Evolutionary conservation across 2,329 filamentous ascomycete genomes (phyloP).

Genomic region (Ploettnerulaceae sp.): DNA sequence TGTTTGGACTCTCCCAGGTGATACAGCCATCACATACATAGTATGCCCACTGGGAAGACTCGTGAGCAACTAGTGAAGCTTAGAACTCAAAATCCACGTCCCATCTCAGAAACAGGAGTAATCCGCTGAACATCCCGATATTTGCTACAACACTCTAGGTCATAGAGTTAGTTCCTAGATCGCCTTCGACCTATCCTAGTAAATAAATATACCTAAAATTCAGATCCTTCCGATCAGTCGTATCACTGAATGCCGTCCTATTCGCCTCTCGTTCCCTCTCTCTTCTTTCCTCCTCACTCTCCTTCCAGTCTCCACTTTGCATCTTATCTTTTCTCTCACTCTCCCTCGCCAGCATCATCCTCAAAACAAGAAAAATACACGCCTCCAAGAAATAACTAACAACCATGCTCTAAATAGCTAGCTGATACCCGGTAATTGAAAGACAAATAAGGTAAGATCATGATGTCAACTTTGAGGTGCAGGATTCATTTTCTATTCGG

Average conservation of each 20-base stretch:
- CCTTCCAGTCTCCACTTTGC: background rate
- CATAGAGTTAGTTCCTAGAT: no score
- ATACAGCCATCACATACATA: no score
- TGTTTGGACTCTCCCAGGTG: no score
- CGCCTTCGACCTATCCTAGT: no score
- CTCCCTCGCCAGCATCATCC: background rate
- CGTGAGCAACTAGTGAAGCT: no score
- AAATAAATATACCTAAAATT: slow-evolving; percentile 1
- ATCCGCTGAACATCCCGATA: no score
- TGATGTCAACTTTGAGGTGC: slow-evolving; percentile 48
- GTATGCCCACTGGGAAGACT: no score
- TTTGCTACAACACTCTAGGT: no score
- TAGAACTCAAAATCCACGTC: no score
- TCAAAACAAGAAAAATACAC: background rate
- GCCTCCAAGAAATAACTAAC: background rate
- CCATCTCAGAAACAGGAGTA: no score
- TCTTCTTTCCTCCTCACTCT: background rate
- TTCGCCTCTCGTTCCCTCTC: background rate
- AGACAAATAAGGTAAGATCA: slow-evolving; percentile 52
- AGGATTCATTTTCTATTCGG: slow-evolving; percentile 38
- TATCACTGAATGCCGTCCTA: background rate
- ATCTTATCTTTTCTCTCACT: background rate
- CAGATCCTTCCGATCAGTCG: slow-evolving; percentile 2
- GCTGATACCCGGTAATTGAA: slow-evolving; percentile 42
- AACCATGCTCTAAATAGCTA: background rate